phyloP scores from a whole-genome alignment of 2,329 filamentous ascomycete genomes.

The Podosphaera fusca region DNA sequence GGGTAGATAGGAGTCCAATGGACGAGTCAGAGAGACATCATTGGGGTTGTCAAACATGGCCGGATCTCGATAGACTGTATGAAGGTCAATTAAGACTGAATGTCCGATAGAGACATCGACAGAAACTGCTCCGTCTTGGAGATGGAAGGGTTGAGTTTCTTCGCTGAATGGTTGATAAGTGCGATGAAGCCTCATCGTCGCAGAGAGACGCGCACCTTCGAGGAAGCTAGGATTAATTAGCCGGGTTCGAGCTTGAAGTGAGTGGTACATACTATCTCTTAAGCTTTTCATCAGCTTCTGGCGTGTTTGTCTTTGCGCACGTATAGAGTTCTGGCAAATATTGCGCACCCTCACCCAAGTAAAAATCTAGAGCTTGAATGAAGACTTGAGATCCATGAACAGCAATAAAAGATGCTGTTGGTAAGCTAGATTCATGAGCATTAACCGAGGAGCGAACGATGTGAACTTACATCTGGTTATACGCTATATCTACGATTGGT shows the following conservation, averaged over 20 bases:
- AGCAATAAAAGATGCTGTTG: constrained; percentile 41
- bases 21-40: constrained; percentile 36
- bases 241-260: neutral
- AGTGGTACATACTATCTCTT: constrained; percentile 25
- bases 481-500: constrained; percentile 38
- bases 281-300: constrained; percentile 36
- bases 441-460: neutral
- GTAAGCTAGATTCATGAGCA: constrained; percentile 15
- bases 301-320: constrained; percentile 30
- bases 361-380: constrained; percentile 50
- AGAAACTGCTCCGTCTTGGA: constrained; percentile 26
- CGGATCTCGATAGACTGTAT: constrained; percentile 30
- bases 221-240: constrained; percentile 24
- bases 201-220: constrained; percentile 47
- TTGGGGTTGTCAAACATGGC: constrained; percentile 36
- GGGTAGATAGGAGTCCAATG: constrained; percentile 39
- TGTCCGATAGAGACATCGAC: constrained; percentile 30
- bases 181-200: constrained; percentile 37
- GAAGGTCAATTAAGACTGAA: constrained; percentile 40
- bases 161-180: constrained; percentile 14
- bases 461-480: constrained; percentile 11
- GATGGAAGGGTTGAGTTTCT: constrained; percentile 21
- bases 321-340: constrained; percentile 37
- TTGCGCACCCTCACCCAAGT: constrained; percentile 31
- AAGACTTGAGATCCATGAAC: constrained; percentile 52